Evolutionary conservation across 1,284 basidiomycete genomes (phyloP), one percentile per base, ranked within the genome.

Genomic region (Ceratobasidium sp.): DNA sequence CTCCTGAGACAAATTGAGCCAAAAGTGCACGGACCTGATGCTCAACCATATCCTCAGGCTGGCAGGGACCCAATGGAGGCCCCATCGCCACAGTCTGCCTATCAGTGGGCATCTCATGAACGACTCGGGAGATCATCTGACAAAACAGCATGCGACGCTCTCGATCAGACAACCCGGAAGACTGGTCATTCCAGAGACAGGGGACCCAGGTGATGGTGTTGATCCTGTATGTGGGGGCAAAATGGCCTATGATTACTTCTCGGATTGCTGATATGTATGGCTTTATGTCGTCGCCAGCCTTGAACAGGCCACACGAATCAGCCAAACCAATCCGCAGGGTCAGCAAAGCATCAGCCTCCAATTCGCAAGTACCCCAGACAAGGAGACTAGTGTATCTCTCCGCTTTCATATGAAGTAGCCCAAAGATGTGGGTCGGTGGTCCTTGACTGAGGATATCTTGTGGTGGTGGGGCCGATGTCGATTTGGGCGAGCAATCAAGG

Each of bases 101-200:
- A 13, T 50, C 14, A 41, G 50, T 14, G 7, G 50, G 63, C 4
- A 44, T 8, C n/a, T 66, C 63, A 14, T 66, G 41, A 9, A 66
- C 50, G 6, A 66, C 63, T 2, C 6, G 16, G 0, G 50, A 66
- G 32, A 66, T 66, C n/a, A 66, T 18, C 21, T 66, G 63, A 23
- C 63, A 66, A 13, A 66, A 66, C 1, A 21, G 9, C 9, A n/a
- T 26, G 11, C 21, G 13, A 2, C 46, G 44, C 21, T 64, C 62
- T 11, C 14, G 18, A 26, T 35, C 18, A n/a, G 62, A 32, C 28
- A 64, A 9, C 11, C 0, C 11, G 1, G 14, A 11, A 23, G n/a
- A 8, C 18, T 21, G n/a, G 4, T 63, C 23, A 8, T 13, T 2
- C 43, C 28, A 63, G n/a, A n/a, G n/a, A n/a, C n/a, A n/a, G n/a